These are phyloP conservation scores for Suillus plorans DNA, from an alignment of 768 basidiomycete genomes.

Conservation along the genomic window DNA sequence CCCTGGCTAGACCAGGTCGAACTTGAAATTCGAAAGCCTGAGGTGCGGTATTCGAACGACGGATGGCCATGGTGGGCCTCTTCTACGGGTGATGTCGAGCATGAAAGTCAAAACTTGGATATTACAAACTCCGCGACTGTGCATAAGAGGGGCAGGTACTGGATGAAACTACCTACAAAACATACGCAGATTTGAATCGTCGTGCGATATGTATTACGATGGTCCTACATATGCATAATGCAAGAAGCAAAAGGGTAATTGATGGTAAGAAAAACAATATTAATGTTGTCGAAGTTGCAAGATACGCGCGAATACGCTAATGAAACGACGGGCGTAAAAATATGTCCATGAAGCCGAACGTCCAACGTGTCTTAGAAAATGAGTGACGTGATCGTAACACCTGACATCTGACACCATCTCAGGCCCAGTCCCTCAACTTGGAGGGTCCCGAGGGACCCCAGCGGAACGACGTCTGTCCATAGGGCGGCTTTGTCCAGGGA, in stretches of 20 bases:
- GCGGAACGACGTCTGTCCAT: constrained; percentile 32
- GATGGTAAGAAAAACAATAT: constrained; percentile 9
- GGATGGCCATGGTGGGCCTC: constrained; percentile 24
- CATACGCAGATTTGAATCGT: constrained; percentile 3
- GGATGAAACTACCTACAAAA: constrained; percentile 9
- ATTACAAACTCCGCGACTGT: constrained; percentile 14
- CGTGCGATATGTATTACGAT: constrained; percentile 21
- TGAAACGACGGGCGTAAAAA: constrained; percentile 9
- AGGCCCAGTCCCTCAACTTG: constrained; percentile 26
- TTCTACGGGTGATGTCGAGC: neutral
- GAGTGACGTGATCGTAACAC: constrained; percentile 1
- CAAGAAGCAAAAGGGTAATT: neutral
- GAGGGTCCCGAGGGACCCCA: constrained; percentile 39
- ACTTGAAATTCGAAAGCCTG: constrained; percentile 13
- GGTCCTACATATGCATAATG: constrained; percentile 13
- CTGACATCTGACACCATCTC: constrained; percentile 1
- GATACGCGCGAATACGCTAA: constrained; percentile 1
- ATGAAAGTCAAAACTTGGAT: neutral
- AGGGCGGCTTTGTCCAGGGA: constrained; percentile 28
- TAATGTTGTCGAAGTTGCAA: constrained; percentile 13
- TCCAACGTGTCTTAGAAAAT: constrained; percentile 13
- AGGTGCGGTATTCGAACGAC: constrained; percentile 32
- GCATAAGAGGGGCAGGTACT: neutral
- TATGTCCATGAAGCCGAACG: constrained; percentile 21
- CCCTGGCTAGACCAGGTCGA: constrained; percentile 3